Evolutionary conservation across 331 rosid species (phyloP).

Genomic region (Dryas integrifolia): DNA sequence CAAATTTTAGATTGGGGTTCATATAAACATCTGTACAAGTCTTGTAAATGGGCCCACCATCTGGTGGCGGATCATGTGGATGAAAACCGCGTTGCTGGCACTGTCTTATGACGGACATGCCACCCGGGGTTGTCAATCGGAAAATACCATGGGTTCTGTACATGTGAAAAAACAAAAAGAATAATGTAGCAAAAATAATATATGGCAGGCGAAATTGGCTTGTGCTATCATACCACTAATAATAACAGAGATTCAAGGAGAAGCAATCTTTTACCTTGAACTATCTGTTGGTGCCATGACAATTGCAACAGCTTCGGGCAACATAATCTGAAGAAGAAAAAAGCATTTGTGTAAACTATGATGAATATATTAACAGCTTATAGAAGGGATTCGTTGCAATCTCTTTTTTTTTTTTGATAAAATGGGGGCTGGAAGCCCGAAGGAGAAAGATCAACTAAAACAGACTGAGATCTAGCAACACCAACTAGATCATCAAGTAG

Average conservation of each 20-base stretch:
- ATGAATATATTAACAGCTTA: not conserved
- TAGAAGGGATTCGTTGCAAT: not conserved
- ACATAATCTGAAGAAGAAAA: constrained; percentile 66
- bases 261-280: constrained; percentile 53
- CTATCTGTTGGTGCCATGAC: constrained; percentile 93
- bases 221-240: not conserved
- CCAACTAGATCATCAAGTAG: no score
- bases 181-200: constrained; percentile 7
- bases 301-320: constrained; percentile 95
- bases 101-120: constrained; percentile 83
- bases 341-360: constrained; percentile 15
- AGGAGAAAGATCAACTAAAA: no score
- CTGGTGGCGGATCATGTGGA: constrained; percentile 76
- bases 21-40: constrained; percentile 89
- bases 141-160: constrained; percentile 90
- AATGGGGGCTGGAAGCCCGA: no score
- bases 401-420: not conserved
- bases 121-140: constrained; percentile 85
- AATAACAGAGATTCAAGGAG: constrained; percentile 3
- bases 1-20: constrained; percentile 81
- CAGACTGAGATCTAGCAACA: no score
- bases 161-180: constrained; percentile 20
- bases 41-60: constrained; percentile 79
- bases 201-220: not conserved
- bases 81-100: constrained; percentile 96